phyloP scores from a whole-genome alignment of 228 moss, liverwort and hornwort genomes.

The Sphagnum magellanicum region DNA sequence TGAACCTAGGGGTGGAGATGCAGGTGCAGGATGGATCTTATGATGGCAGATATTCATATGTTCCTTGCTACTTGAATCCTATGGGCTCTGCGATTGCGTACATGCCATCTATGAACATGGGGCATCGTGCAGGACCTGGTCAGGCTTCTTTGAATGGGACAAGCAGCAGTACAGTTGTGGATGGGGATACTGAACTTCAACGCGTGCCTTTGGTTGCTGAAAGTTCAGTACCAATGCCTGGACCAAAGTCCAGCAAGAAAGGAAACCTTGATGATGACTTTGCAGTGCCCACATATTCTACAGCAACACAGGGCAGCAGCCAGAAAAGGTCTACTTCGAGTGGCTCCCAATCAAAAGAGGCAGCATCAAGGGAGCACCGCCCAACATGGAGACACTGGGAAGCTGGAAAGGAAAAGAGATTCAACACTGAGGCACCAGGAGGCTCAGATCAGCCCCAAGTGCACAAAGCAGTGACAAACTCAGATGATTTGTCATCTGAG shows the following conservation, averaged over 20 bases:
- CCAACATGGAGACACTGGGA: too few species aligned
- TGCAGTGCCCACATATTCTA: constrained; percentile 44
- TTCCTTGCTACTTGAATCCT: constrained; percentile 27
- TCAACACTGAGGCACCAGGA: neutral
- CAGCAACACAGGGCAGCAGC: constrained; percentile 33
- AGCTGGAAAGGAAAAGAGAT: too few species aligned
- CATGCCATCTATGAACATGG: constrained; percentile 45
- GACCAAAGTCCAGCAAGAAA: constrained; percentile 10
- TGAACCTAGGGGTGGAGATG: too few species aligned
- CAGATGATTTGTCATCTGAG: constrained; percentile 16
- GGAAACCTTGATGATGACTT: constrained; percentile 38
- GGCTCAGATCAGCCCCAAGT: neutral
- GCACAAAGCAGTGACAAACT: neutral
- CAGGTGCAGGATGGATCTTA: constrained; percentile 1
- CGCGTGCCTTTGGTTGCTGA: constrained; percentile 17
- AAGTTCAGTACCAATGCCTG: constrained; percentile 10
- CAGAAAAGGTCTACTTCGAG: constrained; percentile 10
- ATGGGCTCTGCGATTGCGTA: constrained; percentile 35
- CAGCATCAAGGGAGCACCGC: neutral
- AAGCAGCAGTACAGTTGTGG: constrained; percentile 47
- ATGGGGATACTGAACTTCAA: constrained; percentile 47
- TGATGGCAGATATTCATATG: constrained; percentile 1
- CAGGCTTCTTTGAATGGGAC: constrained; percentile 59
- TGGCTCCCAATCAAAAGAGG: constrained; percentile 10
- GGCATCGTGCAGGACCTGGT: constrained; percentile 14